Evolutionary conservation across 2,329 filamentous ascomycete species (phyloP), one percentile per base, ranked within the genome.

Genomic region (Aureobasidium namibiae): DNA sequence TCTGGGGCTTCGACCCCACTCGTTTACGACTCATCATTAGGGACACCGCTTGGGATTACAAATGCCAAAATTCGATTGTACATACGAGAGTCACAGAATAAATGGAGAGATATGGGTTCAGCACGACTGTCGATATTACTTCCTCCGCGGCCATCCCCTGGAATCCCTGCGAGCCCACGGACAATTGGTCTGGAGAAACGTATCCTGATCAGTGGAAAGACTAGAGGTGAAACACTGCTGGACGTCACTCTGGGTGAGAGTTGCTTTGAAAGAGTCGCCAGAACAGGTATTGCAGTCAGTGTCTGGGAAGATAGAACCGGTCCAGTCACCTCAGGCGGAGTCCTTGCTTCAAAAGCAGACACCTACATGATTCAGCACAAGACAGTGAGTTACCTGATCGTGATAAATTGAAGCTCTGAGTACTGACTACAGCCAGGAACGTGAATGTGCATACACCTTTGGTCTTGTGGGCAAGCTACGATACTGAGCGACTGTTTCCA

Each of bases 51-150:
- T 23, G 88, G 86, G 57, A 85, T 90, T 60, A 86, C 86, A 58
- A 91, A 94, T 67, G 84, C 92, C 54, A 92, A 92, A 66, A 89
- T 96, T 65, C 82, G 91, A 36, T 82, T 97, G 13, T 96, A 97
- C 71, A 79, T 89, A 50, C 85, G 92, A 52, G 87, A 91, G 61
- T 78, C 77, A 10, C 78, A 82, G 1, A 84, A 84, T 52, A 92
- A 92, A 70, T 99, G 94, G 94, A 86, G 90, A 62, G 92, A 97
- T 70, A 85, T 92, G 76, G 92, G 94, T 64, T 86, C 89, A 65
- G 95, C 91, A 61, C 80, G 85, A 38, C 76, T 99, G 61, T 90
- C 88, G 16, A 90, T 99, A 67, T 85, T 91, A 70, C 83, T 85
- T 18, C 88, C 90, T n/a, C 86, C 79, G 54, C 70, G 72, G 18